These are phyloP conservation scores for Ophiostoma novo-ulmi DNA, from an alignment of 2,329 filamentous ascomycete genomes.

Conservation along the genomic window DNA sequence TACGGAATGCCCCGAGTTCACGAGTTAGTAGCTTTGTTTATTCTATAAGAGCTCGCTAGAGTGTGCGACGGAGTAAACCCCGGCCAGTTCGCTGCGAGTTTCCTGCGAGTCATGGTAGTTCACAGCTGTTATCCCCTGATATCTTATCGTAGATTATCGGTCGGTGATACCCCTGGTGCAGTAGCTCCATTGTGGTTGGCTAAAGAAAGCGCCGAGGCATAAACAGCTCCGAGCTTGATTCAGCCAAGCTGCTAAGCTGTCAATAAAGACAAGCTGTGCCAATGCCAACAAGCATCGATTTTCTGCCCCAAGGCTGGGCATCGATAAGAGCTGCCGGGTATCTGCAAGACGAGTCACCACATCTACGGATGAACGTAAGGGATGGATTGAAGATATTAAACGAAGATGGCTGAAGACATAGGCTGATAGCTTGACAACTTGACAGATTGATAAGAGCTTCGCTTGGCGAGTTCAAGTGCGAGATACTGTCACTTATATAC, in stretches of 20 bases:
- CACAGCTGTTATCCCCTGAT: no score
- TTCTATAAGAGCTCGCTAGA: no score
- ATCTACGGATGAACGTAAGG: not conserved
- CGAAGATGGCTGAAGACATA: not conserved
- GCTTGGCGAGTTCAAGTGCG: not conserved
- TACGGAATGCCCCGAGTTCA: not conserved
- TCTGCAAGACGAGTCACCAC: not conserved
- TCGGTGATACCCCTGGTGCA: not conserved
- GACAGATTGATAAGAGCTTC: not conserved
- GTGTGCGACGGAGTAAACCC: no score
- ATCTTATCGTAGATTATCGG: not conserved
- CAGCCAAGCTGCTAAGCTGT: not conserved
- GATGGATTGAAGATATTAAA: not conserved
- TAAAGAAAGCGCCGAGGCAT: not conserved
- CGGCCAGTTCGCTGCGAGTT: no score
- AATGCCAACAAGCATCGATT: not conserved
- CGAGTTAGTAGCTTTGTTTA: no score
- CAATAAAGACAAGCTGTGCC: not conserved
- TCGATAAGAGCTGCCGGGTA: constrained; percentile 6
- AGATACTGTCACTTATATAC: not conserved
- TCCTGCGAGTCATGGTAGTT: not conserved
- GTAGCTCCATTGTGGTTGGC: not conserved
- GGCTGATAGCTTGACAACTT: not conserved
- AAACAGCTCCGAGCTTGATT: not conserved
- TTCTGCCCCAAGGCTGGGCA: not conserved